Percentiles rank a stretch among this genome's conserved stretches.
phyloP scores from a whole-genome alignment of 495 filamentous ascomycete species.

The Umbilicaria muhlenbergii region DNA sequence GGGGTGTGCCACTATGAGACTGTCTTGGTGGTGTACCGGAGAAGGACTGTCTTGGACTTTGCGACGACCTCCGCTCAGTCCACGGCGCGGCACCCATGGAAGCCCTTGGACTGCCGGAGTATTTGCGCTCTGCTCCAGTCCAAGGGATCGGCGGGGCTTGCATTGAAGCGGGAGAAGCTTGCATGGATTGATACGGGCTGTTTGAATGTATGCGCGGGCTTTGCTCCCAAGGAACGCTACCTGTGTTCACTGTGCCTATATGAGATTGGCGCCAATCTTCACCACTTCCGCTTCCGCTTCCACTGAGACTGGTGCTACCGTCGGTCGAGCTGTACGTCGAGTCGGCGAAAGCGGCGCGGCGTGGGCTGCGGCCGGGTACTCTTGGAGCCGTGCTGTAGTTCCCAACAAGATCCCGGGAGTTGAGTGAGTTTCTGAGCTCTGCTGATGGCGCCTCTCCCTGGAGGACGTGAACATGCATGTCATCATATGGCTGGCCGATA shows the following conservation, averaged over 20 bases:
- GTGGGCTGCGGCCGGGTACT: conserved; percentile 6
- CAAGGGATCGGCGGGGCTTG: not conserved
- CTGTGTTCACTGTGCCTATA: not conserved
- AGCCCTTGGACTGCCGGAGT: conserved; percentile 1
- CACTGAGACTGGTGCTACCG: conserved; percentile 3
- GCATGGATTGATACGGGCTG: no score
- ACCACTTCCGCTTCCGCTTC: conserved; percentile 3
- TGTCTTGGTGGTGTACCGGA: not conserved
- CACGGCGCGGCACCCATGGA: not conserved
- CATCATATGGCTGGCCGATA: conserved; percentile 14
- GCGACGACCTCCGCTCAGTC: not conserved
- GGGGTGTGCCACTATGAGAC: no score
- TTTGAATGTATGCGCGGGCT: no score
- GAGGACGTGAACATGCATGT: conserved; percentile 14
- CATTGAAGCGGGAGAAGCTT: no score
- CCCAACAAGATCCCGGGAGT: conserved; percentile 1
- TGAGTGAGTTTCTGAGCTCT: conserved; percentile 9
- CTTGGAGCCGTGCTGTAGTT: conserved; percentile 8
- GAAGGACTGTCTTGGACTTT: not conserved
- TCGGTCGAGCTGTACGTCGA: conserved; percentile 8
- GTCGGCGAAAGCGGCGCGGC: conserved; percentile 1
- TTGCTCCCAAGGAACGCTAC: conserved; percentile 10
- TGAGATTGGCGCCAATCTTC: not conserved
- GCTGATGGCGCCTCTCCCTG: conserved; percentile 9
- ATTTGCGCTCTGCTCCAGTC: not conserved